phyloP scores from a whole-genome alignment of 2,329 filamentous ascomycete genomes.

The Fusarium penzigii region DNA sequence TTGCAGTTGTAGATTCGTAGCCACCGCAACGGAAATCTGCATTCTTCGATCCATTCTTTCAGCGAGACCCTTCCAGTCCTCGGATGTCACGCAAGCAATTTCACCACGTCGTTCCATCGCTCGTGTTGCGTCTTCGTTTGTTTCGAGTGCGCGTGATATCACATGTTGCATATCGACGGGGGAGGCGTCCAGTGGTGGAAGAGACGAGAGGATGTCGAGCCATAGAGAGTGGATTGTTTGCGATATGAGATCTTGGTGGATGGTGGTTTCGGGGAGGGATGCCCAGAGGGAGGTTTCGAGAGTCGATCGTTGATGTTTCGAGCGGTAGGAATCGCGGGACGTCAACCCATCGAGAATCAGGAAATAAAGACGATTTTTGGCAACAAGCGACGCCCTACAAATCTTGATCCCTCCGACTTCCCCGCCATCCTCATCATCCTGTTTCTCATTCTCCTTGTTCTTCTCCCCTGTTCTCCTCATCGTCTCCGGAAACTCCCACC shows the following conservation, averaged over 20 bases:
- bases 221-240: conserved; percentile 30
- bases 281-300: conserved; percentile 24
- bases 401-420: conserved; percentile 22
- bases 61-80: conserved; percentile 24
- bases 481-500: conserved; percentile 29
- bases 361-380: conserved; percentile 22
- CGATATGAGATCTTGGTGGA: conserved; percentile 21
- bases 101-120: conserved; percentile 20
- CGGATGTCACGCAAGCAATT: conserved; percentile 10
- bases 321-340: not conserved
- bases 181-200: conserved; percentile 16
- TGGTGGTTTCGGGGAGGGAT: conserved; percentile 13
- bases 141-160: conserved; percentile 25
- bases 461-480: not conserved
- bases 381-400: conserved; percentile 21
- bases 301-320: conserved; percentile 7
- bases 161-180: conserved; percentile 20
- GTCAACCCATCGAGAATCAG: conserved; percentile 24
- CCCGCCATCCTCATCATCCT: not conserved
- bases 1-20: conserved; percentile 5
- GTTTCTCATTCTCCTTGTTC: not conserved
- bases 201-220: conserved; percentile 23
- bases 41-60: conserved; percentile 25
- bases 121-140: conserved; percentile 25
- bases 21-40: conserved; percentile 18